Percentiles rank a stretch among this genome's conserved stretches.
These are phyloP conservation scores for Solanum sitiens DNA, from an alignment of 257 asterid genomes.

Conservation along the genomic window DNA sequence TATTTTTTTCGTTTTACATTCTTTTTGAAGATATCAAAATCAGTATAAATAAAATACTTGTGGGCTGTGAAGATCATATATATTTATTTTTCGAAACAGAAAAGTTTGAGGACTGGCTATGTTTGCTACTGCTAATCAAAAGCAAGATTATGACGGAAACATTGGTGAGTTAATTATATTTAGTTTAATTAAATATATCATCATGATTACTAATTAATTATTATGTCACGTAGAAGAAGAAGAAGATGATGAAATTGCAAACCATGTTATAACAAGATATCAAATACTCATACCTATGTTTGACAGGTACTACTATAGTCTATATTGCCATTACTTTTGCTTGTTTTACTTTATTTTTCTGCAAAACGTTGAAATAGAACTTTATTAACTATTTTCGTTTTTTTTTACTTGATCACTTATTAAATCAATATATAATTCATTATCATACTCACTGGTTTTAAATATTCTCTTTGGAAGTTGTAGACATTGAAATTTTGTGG, in stretches of 20 bases:
- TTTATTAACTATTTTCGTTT: no score
- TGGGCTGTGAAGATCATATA: not conserved
- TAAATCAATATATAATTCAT: not conserved
- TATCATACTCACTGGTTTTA: not conserved
- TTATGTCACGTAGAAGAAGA: not conserved
- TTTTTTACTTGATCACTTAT: not conserved
- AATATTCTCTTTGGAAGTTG: not conserved
- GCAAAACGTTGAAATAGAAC: no score
- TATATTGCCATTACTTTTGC: not conserved
- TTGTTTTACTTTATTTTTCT: not conserved
- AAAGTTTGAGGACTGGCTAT: not conserved
- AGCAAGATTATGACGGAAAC: not conserved
- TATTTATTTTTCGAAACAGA: not conserved
- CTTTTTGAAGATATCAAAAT: no score
- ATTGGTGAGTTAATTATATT: not conserved
- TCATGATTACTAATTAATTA: not conserved
- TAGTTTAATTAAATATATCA: not conserved
- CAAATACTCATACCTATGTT: not conserved
- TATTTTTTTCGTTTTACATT: not conserved
- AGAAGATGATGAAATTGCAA: not conserved
- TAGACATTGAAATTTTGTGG: no score
- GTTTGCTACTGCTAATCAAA: not conserved
- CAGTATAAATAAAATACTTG: not conserved
- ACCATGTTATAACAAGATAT: not conserved
- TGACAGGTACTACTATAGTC: not conserved